These are phyloP conservation scores for Solanum phureja DNA, from an alignment of 257 asterid species.

Conservation along the genomic window DNA sequence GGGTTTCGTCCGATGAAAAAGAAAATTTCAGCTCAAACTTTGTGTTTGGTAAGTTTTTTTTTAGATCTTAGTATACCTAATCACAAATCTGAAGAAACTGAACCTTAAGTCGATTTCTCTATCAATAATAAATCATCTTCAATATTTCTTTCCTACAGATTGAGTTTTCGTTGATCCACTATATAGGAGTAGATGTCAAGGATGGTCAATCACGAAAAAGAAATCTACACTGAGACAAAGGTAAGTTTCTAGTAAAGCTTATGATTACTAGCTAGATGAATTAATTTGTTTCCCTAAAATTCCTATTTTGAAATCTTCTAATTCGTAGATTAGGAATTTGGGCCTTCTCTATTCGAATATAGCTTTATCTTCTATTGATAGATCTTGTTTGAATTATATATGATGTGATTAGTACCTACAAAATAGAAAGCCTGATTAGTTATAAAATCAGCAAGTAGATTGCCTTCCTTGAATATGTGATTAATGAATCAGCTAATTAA, in stretches of 20 bases:
- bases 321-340: neutral
- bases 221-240: neutral
- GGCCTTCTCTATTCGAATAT: neutral
- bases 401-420: neutral
- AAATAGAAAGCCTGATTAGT: neutral
- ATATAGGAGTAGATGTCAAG: neutral
- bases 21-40: neutral
- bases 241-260: no score
- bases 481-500: neutral
- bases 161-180: neutral
- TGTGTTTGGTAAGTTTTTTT: neutral
- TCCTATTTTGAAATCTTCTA: neutral
- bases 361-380: neutral
- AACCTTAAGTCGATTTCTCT: neutral
- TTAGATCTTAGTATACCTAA: neutral
- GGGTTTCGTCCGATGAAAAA: neutral
- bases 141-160: no score
- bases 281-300: neutral
- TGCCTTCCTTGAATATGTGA: neutral
- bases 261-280: neutral
- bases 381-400: neutral
- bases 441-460: neutral
- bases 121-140: neutral
- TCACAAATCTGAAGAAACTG: neutral
- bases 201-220: neutral